These are phyloP conservation scores for Cytospora chrysosperma DNA, from an alignment of 2,329 filamentous ascomycete genomes.

Conservation along the genomic window DNA sequence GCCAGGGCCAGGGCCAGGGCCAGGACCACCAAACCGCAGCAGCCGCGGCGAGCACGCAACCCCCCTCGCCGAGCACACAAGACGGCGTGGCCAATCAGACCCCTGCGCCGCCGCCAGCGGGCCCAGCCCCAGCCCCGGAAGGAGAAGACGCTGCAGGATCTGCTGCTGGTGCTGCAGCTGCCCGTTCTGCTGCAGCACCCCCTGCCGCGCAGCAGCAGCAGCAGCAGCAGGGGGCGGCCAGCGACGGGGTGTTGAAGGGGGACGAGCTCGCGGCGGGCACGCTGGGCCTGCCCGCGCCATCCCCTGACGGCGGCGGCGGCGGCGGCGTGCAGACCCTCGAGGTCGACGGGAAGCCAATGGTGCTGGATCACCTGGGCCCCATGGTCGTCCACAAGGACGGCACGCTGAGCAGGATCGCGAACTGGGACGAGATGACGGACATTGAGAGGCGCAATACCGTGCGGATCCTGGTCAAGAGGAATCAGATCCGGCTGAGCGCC, in stretches of 20 bases:
- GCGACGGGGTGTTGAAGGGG: neutral
- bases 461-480: constrained; percentile 66
- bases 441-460: constrained; percentile 67
- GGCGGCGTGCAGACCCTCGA: constrained; percentile 26
- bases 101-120: neutral
- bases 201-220: neutral
- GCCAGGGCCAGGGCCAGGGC: neutral
- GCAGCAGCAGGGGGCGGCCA: neutral
- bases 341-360: constrained; percentile 46
- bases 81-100: neutral
- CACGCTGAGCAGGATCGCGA: constrained; percentile 66
- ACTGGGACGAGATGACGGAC: constrained; percentile 71
- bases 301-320: neutral
- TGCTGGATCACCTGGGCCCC: constrained; percentile 68
- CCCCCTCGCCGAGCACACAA: constrained; percentile 15
- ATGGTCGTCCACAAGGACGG: constrained; percentile 74
- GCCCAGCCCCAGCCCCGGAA: neutral
- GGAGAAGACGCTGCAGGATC: constrained; percentile 9
- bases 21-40: neutral
- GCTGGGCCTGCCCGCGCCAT: constrained; percentile 18
- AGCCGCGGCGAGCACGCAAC: constrained; percentile 20
- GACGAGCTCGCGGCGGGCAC: constrained; percentile 6
- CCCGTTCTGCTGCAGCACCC: neutral
- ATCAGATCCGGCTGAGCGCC: constrained; percentile 59
- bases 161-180: constrained; percentile 3